These are phyloP conservation scores for Sporothrix sp. DNA, from an alignment of 2,329 filamentous ascomycete species.

Conservation along the genomic window DNA sequence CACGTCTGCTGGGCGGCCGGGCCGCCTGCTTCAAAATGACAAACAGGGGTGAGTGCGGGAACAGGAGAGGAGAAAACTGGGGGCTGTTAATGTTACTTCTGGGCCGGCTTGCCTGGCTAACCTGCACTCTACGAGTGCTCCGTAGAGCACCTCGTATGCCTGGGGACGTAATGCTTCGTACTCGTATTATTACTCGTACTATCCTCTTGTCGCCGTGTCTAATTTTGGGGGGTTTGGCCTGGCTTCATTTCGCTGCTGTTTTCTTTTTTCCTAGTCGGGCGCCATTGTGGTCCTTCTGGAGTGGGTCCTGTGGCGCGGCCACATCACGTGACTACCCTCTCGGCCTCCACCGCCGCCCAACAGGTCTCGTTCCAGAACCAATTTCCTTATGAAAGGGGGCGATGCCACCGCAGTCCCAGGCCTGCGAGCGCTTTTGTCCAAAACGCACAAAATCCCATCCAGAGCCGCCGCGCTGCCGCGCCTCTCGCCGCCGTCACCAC, in stretches of 20 bases:
- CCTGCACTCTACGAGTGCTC: too few species aligned
- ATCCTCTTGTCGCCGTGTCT: too few species aligned
- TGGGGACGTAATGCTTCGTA: too few species aligned
- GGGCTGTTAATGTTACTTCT: neutral
- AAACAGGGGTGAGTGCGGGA: too few species aligned
- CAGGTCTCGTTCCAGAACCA: conserved; percentile 1
- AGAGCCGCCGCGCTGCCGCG: neutral
- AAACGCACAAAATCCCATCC: neutral
- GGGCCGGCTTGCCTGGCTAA: neutral
- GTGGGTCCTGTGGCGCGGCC: conserved; percentile 8
- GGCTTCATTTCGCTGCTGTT: conserved; percentile 7
- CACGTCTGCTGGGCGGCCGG: too few species aligned
- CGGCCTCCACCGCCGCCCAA: neutral
- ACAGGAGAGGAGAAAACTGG: too few species aligned
- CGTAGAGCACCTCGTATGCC: neutral
- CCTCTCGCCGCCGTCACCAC: neutral
- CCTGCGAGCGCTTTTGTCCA: neutral
- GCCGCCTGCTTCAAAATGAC: too few species aligned
- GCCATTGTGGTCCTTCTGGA: neutral
- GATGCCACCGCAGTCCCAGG: neutral
- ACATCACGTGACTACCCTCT: conserved; percentile 5
- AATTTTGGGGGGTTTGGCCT: too few species aligned
- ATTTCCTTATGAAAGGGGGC: conserved; percentile 4
- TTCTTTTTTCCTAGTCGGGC: conserved; percentile 10
- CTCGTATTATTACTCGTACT: too few species aligned